These are phyloP conservation scores for Peronospora belbahrii DNA, from an alignment of 352 stramenopile genomes.

Conservation along the genomic window DNA sequence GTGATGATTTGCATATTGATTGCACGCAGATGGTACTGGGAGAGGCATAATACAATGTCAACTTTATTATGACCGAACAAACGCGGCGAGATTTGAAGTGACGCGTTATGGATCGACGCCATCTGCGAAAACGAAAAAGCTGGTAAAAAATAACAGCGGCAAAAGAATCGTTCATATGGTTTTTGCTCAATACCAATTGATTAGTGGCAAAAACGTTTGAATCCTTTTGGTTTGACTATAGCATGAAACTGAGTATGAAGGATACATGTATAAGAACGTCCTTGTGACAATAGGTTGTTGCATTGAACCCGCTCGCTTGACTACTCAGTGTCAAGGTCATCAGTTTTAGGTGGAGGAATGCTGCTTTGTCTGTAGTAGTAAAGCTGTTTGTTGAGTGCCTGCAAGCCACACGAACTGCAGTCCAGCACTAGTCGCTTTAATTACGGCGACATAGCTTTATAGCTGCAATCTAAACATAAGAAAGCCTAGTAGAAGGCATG, in stretches of 20 bases:
- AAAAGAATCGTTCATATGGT: constrained; percentile 10
- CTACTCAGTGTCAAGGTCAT: too few species aligned
- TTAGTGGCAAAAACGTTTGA: background rate
- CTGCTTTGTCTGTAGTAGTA: too few species aligned
- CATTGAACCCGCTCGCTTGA: background rate
- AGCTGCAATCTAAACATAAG: background rate
- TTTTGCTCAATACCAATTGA: background rate
- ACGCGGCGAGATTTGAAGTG: background rate
- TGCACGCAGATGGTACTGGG: background rate
- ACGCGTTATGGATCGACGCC: constrained; percentile 5
- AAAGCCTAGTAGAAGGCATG: too few species aligned
- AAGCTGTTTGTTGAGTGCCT: background rate
- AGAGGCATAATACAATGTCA: background rate
- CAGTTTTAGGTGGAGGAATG: too few species aligned
- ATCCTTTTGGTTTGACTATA: constrained; percentile 5
- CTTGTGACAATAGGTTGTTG: background rate
- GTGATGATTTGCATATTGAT: background rate
- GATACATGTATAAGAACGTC: background rate
- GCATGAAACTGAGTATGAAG: background rate
- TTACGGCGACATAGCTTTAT: background rate
- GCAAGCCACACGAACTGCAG: background rate
- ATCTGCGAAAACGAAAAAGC: constrained; percentile 13
- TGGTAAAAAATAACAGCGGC: constrained; percentile 7
- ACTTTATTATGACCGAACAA: too few species aligned
- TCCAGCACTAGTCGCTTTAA: background rate